Base-by-base conservation (phyloP, 1,284 basidiomycete species). In the Megacollybia platyphylla region DNA sequence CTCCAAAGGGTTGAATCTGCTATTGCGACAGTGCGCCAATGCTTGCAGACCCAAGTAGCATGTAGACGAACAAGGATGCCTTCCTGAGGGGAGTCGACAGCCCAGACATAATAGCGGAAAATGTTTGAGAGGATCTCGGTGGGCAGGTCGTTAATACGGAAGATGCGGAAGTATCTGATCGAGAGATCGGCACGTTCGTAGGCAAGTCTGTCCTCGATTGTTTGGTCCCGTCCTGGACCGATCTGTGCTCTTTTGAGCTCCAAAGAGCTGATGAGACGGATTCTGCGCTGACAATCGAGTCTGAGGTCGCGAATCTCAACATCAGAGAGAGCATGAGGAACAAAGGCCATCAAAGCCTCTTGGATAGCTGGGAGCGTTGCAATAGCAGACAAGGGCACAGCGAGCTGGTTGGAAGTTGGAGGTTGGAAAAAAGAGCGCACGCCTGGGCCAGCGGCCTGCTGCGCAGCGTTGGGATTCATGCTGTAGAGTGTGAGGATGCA, bases 91-190 rank as follows among this genome's bases (percentile, higher is more conserved):
- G 60, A 54, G 27, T 46, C 47, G 9, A 62, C 52, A 20, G 70
- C 67, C 71, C 71, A 76, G 37, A 65, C 62, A 35, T 72, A 67
- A 48, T 64, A 62, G 44, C 70, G 71, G 48, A 85, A 71, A 47
- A 85, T 80, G 44, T 71, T 67, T 55, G 57, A 58, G 46, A 83
- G 57, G 47, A 85, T 75, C 54, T 84, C 81, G 28, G 58, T 52
- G 1, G 81, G 81, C 6, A 84, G 64, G 34, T 74, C 64, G 54
- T 72, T 70, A 45, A 83, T 61, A 32, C 69, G 70, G 55, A 84
- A 82, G 38, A 63, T 43, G 31, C 61, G 57, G 59, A 63, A 73
- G 40, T 60, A 59, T 11, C 46, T 50, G 11, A 54, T 44, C 32
- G 54, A 44, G 45, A 61, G 61, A 10, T 59, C 51, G 20, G 59